Conservation (phyloP, 1,139 yeast genomes). For the Yamadazyma kanchanaburiensis region DNA sequence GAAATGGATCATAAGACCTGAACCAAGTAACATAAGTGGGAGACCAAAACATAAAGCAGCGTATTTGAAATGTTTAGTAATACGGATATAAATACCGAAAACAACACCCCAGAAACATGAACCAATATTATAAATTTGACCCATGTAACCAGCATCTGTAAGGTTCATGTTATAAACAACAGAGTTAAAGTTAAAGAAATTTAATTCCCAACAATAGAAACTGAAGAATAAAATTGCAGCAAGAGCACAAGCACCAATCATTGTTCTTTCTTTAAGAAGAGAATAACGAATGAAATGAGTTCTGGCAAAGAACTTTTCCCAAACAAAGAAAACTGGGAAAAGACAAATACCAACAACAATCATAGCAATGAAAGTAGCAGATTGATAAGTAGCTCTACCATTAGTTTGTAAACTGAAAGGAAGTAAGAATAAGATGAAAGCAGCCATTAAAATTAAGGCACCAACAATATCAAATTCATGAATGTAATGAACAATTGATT, state of each 20-base stretch:
- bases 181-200: slow-evolving; percentile 2
- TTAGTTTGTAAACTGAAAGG: slow-evolving; percentile 4
- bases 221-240: slow-evolving; percentile 1
- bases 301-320: slow-evolving; percentile 4
- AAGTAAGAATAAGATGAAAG: slow-evolving; percentile 6
- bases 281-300: slow-evolving; percentile 2
- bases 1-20: slow-evolving; percentile 6
- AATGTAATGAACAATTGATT: slow-evolving; percentile 4
- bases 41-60: slow-evolving; percentile 5
- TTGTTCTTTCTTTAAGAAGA: slow-evolving; percentile 4
- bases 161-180: slow-evolving; percentile 3
- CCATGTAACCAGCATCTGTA: slow-evolving; percentile 5
- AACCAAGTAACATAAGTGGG: slow-evolving; percentile 4
- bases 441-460: slow-evolving; percentile 6
- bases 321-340: slow-evolving; percentile 6
- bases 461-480: slow-evolving; percentile 6
- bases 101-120: slow-evolving; percentile 8
- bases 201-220: slow-evolving; percentile 5
- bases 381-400: slow-evolving; percentile 3
- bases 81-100: slow-evolving; percentile 6
- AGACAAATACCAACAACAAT: slow-evolving; percentile 5
- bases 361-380: slow-evolving; percentile 6
- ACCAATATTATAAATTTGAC: slow-evolving; percentile 5
- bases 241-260: slow-evolving; percentile 4
- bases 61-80: slow-evolving; percentile 3